These are phyloP conservation scores for Nemania bipapillata DNA, from an alignment of 2,329 filamentous ascomycete genomes.

Conservation along the genomic window DNA sequence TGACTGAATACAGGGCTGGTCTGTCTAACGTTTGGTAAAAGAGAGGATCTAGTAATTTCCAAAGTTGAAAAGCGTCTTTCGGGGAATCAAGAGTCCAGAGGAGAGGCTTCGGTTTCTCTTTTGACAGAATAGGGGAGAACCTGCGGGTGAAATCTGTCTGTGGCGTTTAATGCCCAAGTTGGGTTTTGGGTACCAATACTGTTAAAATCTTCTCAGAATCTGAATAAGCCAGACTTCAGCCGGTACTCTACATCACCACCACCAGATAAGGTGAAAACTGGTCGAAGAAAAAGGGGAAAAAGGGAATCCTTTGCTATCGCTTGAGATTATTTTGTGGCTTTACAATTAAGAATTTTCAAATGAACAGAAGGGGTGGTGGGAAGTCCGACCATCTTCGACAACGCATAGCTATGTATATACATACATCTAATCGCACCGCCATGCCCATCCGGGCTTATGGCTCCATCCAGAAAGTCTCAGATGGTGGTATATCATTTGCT, in stretches of 20 bases:
- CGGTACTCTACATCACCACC: slow-evolving; percentile 11
- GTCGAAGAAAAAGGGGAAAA: slow-evolving; percentile 17
- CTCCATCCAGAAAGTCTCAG: slow-evolving; percentile 22
- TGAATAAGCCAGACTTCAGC: slow-evolving; percentile 38
- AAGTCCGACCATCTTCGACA: slow-evolving; percentile 17
- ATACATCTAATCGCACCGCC: slow-evolving; percentile 27
- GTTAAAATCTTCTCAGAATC: slow-evolving; percentile 27
- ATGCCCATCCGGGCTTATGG: slow-evolving; percentile 36
- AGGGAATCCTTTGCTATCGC: slow-evolving; percentile 10
- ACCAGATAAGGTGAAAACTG: not conserved
- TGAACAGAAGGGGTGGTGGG: slow-evolving; percentile 14
- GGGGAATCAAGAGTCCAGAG: slow-evolving; percentile 15
- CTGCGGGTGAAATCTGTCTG: slow-evolving; percentile 13
- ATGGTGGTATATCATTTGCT: slow-evolving; percentile 41
- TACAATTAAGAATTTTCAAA: slow-evolving; percentile 13
- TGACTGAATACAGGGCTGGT: not conserved
- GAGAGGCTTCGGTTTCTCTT: slow-evolving; percentile 9
- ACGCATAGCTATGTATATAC: slow-evolving; percentile 9
- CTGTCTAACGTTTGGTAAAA: slow-evolving; percentile 11
- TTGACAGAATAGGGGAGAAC: slow-evolving; percentile 1
- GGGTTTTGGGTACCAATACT: slow-evolving; percentile 50
- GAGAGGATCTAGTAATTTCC: slow-evolving; percentile 24
- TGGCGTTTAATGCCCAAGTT: slow-evolving; percentile 44
- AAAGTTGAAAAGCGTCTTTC: slow-evolving; percentile 23
- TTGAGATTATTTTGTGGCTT: slow-evolving; percentile 26